Evolutionary conservation across 2,329 filamentous ascomycete species (phyloP).

Genomic region (Colletotrichum tofieldiae): DNA sequence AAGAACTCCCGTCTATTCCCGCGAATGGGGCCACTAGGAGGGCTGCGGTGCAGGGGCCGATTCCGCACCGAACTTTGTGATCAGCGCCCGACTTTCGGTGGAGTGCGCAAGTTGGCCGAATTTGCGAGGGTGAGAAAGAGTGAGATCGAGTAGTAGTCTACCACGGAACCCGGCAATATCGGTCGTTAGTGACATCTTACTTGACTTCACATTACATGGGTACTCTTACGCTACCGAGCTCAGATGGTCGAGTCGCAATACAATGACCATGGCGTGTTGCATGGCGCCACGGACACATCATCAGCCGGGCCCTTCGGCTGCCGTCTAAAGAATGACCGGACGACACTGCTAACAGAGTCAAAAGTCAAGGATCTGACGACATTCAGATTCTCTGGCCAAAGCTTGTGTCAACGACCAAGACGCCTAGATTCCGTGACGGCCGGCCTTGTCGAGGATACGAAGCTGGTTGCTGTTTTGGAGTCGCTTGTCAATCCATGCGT

Average conservation of each 20-base stretch:
- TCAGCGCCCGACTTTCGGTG: slow-evolving; percentile 19
- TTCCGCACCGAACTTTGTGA: slow-evolving; percentile 20
- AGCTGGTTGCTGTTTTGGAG: not conserved
- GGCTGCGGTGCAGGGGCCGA: slow-evolving; percentile 9
- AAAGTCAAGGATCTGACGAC: not conserved
- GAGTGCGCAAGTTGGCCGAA: slow-evolving; percentile 10
- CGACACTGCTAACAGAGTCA: slow-evolving; percentile 23
- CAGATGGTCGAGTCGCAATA: not conserved
- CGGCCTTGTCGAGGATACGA: not conserved
- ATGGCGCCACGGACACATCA: slow-evolving; percentile 36
- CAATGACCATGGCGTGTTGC: slow-evolving; percentile 20
- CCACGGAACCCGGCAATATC: slow-evolving; percentile 5
- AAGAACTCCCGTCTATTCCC: slow-evolving; percentile 38
- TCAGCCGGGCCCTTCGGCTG: slow-evolving; percentile 31
- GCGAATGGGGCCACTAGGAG: slow-evolving; percentile 9
- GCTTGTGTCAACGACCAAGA: slow-evolving; percentile 26
- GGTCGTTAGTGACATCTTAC: not conserved
- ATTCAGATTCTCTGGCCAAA: slow-evolving; percentile 10
- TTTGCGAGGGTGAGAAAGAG: too few relatives aligned
- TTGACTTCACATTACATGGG: not conserved
- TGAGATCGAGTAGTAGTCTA: not conserved
- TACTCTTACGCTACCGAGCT: not conserved
- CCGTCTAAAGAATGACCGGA: slow-evolving; percentile 16
- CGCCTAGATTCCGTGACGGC: not conserved
- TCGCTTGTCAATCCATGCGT: slow-evolving; percentile 9